A percentile compares a stretch with the other conserved stretches of the same genome.
These are phyloP conservation scores for Penicillium psychrosexuale DNA, from an alignment of 2,329 filamentous ascomycete species.

Conservation along the genomic window DNA sequence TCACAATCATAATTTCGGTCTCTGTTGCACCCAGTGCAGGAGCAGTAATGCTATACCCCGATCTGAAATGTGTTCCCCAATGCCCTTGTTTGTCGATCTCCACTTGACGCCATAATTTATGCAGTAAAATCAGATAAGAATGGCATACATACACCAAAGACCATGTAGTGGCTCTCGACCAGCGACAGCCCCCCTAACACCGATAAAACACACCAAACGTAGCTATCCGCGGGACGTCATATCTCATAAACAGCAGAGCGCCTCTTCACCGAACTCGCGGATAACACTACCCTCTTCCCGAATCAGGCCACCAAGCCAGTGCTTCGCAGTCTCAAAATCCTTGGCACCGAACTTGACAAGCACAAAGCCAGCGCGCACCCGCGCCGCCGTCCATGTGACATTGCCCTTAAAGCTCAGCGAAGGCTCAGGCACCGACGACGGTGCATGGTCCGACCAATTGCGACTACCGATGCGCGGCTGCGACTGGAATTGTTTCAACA, in stretches of 20 bases:
- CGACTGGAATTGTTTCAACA: conserved; percentile 72
- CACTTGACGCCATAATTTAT: neutral
- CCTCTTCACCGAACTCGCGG: conserved; percentile 72
- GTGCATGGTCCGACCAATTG: conserved; percentile 58
- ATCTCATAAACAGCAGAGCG: conserved; percentile 66
- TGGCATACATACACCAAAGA: neutral
- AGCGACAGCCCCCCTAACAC: neutral
- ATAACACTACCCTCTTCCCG: conserved; percentile 69
- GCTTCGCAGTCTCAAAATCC: conserved; percentile 74
- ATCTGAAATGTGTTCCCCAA: neutral
- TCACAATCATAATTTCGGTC: neutral
- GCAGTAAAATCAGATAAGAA: neutral
- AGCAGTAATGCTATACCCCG: neutral
- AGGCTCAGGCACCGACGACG: conserved; percentile 20
- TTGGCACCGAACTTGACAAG: conserved; percentile 86
- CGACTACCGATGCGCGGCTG: conserved; percentile 79
- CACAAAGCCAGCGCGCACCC: conserved; percentile 71
- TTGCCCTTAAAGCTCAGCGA: conserved; percentile 45
- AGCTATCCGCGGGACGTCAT: neutral
- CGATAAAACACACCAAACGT: neutral
- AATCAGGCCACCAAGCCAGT: conserved; percentile 77
- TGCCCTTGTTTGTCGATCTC: neutral
- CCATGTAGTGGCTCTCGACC: neutral
- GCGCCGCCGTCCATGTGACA: conserved; percentile 78
- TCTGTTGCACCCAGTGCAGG: neutral